Conservation (phyloP, 139 green algal genomes). For the Deuterostichococcus epilithicus region DNA sequence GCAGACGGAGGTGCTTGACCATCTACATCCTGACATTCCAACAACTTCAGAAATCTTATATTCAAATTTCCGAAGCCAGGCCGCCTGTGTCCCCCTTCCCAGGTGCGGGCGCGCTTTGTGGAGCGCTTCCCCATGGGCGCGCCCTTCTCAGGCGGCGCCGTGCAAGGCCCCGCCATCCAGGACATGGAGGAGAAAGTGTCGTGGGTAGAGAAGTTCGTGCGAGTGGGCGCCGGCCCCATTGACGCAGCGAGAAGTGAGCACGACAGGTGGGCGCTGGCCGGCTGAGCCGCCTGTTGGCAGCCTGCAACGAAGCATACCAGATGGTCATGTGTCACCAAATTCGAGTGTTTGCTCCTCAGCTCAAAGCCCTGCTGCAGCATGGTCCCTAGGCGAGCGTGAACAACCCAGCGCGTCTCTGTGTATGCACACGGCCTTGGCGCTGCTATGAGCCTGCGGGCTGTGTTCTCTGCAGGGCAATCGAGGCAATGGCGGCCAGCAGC, state of each 20-base stretch:
- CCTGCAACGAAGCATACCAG: too few relatives aligned
- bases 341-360: too few relatives aligned
- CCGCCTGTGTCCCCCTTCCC: too few relatives aligned
- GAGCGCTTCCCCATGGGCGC: conserved; percentile 91
- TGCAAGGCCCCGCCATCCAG: conserved; percentile 71
- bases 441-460: too few relatives aligned
- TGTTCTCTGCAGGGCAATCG: neutral
- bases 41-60: neutral
- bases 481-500: neutral
- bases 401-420: too few relatives aligned
- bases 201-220: conserved; percentile 92
- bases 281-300: too few relatives aligned
- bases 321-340: too few relatives aligned
- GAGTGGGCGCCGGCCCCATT: conserved; percentile 33
- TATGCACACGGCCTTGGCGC: too few relatives aligned
- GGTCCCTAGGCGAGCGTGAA: too few relatives aligned
- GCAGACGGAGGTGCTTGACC: neutral
- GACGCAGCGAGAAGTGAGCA: conserved; percentile 33
- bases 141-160: conserved; percentile 66
- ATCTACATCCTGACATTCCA: neutral
- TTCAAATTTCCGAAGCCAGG: too few relatives aligned
- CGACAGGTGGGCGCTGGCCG: conserved; percentile 3
- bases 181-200: conserved; percentile 73
- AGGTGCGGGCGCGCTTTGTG: conserved; percentile 77
- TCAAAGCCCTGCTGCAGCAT: too few relatives aligned